A percentile compares a stretch with the other conserved stretches of the same genome.
phyloP scores from a whole-genome alignment of 176 grass and related monocot species.

The Coix lacrymajobi region DNA sequence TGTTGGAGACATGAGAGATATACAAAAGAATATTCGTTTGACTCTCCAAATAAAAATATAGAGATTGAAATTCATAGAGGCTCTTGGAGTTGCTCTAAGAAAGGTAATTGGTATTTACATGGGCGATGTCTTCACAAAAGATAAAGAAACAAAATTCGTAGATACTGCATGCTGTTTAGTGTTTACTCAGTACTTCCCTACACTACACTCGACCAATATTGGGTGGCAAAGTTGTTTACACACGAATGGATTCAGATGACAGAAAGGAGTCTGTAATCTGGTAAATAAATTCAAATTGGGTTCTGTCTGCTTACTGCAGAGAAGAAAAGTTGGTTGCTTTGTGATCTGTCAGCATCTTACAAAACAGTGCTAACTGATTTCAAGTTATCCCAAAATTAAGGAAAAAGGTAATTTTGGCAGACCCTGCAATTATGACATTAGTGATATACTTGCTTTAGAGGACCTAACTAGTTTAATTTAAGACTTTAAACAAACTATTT shows the following conservation, averaged over 20 bases:
- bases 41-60: neutral
- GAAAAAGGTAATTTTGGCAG: neutral
- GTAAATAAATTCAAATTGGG: neutral
- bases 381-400: neutral
- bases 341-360: neutral
- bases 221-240: neutral
- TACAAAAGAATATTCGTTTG: neutral
- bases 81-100: neutral
- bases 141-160: neutral
- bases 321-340: neutral
- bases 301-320: neutral
- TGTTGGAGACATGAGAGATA: neutral
- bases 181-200: neutral
- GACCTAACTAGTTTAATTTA: neutral
- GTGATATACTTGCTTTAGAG: neutral
- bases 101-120: neutral
- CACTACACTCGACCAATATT: constrained; percentile 7
- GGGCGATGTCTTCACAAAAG: neutral
- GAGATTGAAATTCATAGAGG: neutral
- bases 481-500: neutral
- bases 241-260: neutral
- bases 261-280: neutral
- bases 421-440: neutral
- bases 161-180: neutral
- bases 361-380: neutral